phyloP scores from a whole-genome alignment of 805 yeast genomes.

The Candida vaughaniae region DNA sequence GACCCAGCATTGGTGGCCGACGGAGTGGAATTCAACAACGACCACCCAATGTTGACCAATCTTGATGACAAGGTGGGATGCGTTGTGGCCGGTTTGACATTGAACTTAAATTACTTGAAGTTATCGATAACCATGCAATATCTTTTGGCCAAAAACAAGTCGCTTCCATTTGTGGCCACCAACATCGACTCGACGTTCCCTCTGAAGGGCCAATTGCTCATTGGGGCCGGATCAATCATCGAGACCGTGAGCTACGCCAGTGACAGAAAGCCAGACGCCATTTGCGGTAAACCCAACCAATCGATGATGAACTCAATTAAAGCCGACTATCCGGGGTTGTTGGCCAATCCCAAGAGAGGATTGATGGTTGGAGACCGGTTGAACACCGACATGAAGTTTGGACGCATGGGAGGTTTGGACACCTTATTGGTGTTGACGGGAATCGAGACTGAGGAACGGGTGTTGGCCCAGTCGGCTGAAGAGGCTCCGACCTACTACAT shows the following conservation, averaged over 20 bases:
- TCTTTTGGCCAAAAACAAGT: slow-evolving; percentile 53
- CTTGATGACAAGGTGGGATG: slow-evolving; percentile 78
- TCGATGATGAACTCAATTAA: slow-evolving; percentile 89
- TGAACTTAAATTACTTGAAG: slow-evolving; percentile 75
- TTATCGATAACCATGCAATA: slow-evolving; percentile 81
- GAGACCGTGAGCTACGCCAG: slow-evolving; percentile 71
- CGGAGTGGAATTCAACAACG: slow-evolving; percentile 53
- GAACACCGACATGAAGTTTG: slow-evolving; percentile 94
- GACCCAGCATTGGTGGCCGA: slow-evolving; percentile 55
- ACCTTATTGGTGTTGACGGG: slow-evolving; percentile 90
- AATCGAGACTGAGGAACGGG: slow-evolving; percentile 73
- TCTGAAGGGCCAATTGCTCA: slow-evolving; percentile 75
- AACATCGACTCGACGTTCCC: slow-evolving; percentile 96
- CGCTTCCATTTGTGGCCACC: slow-evolving; percentile 81
- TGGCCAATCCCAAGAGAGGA: slow-evolving; percentile 57
- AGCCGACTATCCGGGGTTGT: slow-evolving; percentile 49
- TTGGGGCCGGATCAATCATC: slow-evolving; percentile 94
- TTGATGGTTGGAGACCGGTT: slow-evolving; percentile 95
- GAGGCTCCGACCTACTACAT: slow-evolving; percentile 69
- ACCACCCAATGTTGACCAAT: slow-evolving; percentile 51
- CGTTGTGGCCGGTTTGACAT: slow-evolving; percentile 86
- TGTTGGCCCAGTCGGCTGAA: slow-evolving; percentile 37
- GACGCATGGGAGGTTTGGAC: slow-evolving; percentile 80
- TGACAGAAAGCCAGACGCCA: slow-evolving; percentile 79
- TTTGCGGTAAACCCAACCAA: slow-evolving; percentile 87